phyloP scores from a whole-genome alignment of 345 rosid genomes.

The Nephelium lappaceum region DNA sequence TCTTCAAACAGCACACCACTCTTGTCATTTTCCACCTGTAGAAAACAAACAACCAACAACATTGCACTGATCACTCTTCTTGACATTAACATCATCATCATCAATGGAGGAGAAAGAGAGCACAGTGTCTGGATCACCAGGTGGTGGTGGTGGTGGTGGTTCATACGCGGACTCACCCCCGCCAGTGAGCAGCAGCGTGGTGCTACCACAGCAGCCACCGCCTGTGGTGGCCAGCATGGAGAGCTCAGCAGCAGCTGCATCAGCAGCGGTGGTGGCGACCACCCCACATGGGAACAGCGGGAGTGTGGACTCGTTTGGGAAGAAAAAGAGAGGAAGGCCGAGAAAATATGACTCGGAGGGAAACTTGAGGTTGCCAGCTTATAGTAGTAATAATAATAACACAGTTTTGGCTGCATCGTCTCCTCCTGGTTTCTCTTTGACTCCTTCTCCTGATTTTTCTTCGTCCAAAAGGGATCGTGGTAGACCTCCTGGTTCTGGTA shows the following conservation, averaged over 20 bases:
- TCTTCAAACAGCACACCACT: neutral
- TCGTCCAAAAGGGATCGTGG: constrained; percentile 55
- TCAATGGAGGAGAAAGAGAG: constrained; percentile 52
- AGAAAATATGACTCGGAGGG: constrained; percentile 49
- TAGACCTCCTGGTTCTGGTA: constrained; percentile 55
- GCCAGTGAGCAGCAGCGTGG: constrained; percentile 32
- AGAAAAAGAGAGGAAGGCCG: constrained; percentile 60
- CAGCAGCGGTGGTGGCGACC: neutral
- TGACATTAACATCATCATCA: neutral
- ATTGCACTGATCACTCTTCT: constrained; percentile 1
- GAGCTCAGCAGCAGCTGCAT: neutral
- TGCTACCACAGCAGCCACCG: constrained; percentile 15
- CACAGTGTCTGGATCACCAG: constrained; percentile 37
- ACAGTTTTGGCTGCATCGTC: constrained; percentile 14
- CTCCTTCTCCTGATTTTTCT: constrained; percentile 36
- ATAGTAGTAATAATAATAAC: neutral
- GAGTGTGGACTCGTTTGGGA: constrained; percentile 30
- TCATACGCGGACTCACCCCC: constrained; percentile 52
- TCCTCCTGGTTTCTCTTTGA: constrained; percentile 39
- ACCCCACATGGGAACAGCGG: neutral
- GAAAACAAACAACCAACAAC: neutral
- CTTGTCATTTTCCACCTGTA: neutral
- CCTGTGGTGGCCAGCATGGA: constrained; percentile 13
- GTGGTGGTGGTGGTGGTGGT: constrained; percentile 32
- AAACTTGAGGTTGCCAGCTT: constrained; percentile 33